These are phyloP conservation scores for Papiliotrema terrestris DNA, from an alignment of 1,284 basidiomycete species.

Conservation along the genomic window DNA sequence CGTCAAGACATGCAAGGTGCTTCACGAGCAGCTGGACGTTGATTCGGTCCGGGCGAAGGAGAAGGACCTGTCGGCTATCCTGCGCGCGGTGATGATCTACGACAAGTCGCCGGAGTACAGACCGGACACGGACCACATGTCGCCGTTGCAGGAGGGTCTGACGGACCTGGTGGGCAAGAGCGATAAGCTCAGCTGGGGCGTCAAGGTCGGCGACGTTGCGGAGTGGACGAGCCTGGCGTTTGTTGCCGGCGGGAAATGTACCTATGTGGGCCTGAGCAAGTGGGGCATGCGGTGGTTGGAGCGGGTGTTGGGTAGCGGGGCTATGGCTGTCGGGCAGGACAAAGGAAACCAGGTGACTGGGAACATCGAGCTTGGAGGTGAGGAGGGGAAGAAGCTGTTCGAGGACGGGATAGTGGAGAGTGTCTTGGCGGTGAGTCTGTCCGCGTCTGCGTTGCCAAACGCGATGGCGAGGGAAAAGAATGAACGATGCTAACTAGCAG, in stretches of 20 bases:
- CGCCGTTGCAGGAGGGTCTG: conserved; percentile 76
- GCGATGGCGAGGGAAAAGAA: background rate
- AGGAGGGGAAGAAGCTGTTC: conserved; percentile 58
- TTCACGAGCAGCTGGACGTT: conserved; percentile 30
- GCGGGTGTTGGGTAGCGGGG: conserved; percentile 52
- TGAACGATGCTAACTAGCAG: conserved; percentile 47
- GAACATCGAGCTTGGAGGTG: conserved; percentile 54
- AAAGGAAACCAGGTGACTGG: too few relatives aligned
- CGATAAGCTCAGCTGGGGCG: conserved; percentile 59
- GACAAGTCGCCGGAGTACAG: conserved; percentile 76
- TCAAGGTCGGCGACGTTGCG: conserved; percentile 76
- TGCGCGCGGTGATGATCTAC: conserved; percentile 80
- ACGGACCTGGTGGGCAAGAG: conserved; percentile 60
- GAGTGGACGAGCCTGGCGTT: conserved; percentile 83
- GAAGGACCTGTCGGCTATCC: conserved; percentile 65
- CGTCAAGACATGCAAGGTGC: conserved; percentile 25
- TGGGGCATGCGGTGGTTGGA: conserved; percentile 78
- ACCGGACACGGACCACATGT: conserved; percentile 76
- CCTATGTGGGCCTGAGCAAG: conserved; percentile 83
- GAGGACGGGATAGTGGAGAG: conserved; percentile 76
- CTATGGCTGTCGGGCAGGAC: too few relatives aligned
- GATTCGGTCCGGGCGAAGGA: conserved; percentile 57
- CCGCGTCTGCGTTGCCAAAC: background rate
- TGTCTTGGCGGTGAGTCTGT: conserved; percentile 65
- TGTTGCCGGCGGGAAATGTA: conserved; percentile 66